phyloP scores from a whole-genome alignment of 2,329 filamentous ascomycete species.

The Colletotrichum godetiae region DNA sequence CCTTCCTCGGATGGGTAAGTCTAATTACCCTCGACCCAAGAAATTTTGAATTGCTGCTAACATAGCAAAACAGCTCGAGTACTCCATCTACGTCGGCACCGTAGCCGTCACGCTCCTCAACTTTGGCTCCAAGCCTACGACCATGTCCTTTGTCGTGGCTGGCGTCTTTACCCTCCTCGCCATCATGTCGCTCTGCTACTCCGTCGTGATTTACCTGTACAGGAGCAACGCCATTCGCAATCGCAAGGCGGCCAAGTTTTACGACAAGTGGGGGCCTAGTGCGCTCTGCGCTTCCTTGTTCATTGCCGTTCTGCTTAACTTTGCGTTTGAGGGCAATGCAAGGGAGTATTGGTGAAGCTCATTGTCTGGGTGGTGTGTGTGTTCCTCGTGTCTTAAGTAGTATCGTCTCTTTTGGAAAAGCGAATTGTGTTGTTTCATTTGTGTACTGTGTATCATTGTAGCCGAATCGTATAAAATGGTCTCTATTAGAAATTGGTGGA shows the following conservation, averaged over 20 bases:
- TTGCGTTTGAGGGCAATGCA: constrained; percentile 79
- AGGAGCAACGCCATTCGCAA: constrained; percentile 86
- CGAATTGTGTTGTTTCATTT: background rate
- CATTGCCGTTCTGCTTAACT: constrained; percentile 80
- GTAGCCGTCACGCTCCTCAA: constrained; percentile 88
- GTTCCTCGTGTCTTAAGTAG: background rate
- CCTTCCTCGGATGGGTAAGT: constrained; percentile 91
- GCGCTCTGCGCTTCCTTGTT: constrained; percentile 80
- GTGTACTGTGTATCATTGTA: background rate
- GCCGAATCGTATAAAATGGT: background rate
- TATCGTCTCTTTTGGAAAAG: background rate
- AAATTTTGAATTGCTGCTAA: constrained; percentile 33
- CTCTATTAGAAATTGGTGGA: constrained; percentile 5
- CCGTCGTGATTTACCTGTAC: constrained; percentile 87
- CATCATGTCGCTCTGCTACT: constrained; percentile 82
- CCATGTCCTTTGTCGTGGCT: constrained; percentile 73
- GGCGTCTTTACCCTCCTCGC: constrained; percentile 87
- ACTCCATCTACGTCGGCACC: constrained; percentile 91
- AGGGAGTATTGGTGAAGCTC: constrained; percentile 61
- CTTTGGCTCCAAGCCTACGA: constrained; percentile 72
- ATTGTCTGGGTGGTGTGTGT: background rate
- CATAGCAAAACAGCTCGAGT: constrained; percentile 76
- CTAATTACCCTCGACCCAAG: background rate
- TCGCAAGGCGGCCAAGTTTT: constrained; percentile 87
- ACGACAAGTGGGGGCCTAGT: constrained; percentile 89